These are phyloP conservation scores for Rhodotorula mucilaginosa DNA, from an alignment of 1,284 basidiomycete species.

Conservation along the genomic window DNA sequence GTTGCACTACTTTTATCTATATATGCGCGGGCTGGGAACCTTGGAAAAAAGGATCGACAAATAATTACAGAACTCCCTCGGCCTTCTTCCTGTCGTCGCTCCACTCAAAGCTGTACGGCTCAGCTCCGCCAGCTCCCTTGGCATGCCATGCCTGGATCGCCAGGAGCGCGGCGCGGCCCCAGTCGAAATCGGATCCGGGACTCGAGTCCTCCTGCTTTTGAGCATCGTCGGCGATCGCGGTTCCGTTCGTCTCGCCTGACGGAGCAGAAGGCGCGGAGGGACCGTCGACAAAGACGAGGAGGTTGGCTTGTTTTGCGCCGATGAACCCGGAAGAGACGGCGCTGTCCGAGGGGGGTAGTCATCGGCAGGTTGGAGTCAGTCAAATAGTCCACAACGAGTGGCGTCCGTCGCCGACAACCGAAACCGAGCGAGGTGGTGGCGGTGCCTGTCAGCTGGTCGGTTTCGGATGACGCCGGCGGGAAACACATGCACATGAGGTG, in stretches of 20 bases:
- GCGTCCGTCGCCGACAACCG: no score
- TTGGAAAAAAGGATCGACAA: no score
- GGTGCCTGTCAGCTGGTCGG: no score
- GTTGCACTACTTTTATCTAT: no score
- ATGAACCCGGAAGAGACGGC: slow-evolving; percentile 47
- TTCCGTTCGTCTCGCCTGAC: no score
- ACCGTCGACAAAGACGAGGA: slow-evolving; percentile 41
- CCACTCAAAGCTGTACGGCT: slow-evolving; percentile 42
- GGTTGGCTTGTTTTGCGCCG: slow-evolving; percentile 33
- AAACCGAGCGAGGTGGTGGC: no score
- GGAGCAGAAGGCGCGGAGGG: neutral
- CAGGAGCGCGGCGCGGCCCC: slow-evolving; percentile 44
- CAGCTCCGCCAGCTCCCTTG: slow-evolving; percentile 33
- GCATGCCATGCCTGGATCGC: slow-evolving; percentile 40
- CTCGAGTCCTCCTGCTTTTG: neutral
- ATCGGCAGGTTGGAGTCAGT: neutral
- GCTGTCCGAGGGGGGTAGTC: slow-evolving; percentile 12
- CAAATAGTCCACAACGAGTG: no score
- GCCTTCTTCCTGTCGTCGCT: neutral
- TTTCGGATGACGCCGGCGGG: no score
- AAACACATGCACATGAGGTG: no score
- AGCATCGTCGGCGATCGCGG: no score
- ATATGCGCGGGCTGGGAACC: no score
- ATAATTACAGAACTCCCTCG: neutral
- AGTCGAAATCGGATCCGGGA: slow-evolving; percentile 35